Base-by-base conservation (phyloP, 306 rosid species). In the Lagenaria siceraria region DNA sequence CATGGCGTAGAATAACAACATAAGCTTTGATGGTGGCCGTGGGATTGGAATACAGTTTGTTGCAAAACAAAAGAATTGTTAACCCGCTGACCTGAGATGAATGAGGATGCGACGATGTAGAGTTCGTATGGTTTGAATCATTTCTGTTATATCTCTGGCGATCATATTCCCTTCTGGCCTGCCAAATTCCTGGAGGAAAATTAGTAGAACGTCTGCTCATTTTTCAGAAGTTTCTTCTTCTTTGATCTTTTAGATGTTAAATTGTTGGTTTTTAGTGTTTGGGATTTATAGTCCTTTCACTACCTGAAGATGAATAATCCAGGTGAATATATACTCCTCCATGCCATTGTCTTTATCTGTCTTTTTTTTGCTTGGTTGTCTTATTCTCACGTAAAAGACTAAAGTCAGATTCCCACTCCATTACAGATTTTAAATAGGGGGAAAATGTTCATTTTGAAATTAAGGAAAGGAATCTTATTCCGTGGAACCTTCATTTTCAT, bases 141-240 rank as follows among this genome's bases (percentile, higher is more conserved):
- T 53, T 78, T 64, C 60, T n/a, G 61, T 25, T 76, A 46, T 81
- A 80, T 83, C 62, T 61, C 13, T 61, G 77, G 52, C 60, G 78
- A 81, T 61, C 87, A 79, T 80, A 80, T 73, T 83, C 78, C 82
- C 84, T 81, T 31, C 68, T 53, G 33, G 82, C 48, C 42, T 79
- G 78, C 81, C 80, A 21, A 51, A 54, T 31, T 71, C 78, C 73
- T 11, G 80, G 77, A 7, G 75, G 69, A 73, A 66, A 76, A 77
- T 82, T 85, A 86, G 63, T 84, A 82, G 71, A 77, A 74, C 83
- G 80, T 49, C 81, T 83, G 78, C 83, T 86, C 87, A 85, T 87
- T 79, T 61, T 87, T 61, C 83, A n/a, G 12, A 36, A n/a, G 35
- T 54, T 54, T 31, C 64, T 36, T 27, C 76, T 48, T 53, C 61